Conservation (phyloP, 2,329 filamentous ascomycete species). For the Achaetomium macrosporum region DNA sequence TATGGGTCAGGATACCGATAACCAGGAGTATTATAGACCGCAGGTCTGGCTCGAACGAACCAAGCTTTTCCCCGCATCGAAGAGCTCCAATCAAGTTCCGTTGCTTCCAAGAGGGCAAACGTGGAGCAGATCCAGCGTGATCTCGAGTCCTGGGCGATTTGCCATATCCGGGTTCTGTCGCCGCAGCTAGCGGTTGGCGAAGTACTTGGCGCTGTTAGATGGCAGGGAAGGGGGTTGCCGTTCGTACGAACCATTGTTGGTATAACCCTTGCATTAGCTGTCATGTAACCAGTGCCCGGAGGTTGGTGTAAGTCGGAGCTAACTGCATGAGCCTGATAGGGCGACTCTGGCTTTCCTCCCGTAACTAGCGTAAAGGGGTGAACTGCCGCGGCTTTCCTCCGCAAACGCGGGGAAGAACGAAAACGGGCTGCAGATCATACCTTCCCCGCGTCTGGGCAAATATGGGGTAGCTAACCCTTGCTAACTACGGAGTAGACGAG, state of each 20-base stretch:
- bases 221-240: not conserved
- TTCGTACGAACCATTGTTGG: too few relatives aligned
- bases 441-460: not conserved
- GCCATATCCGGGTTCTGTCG: slow-evolving; percentile 5
- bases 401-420: slow-evolving; percentile 13
- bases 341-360: too few relatives aligned
- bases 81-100: not conserved
- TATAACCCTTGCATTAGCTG: too few relatives aligned
- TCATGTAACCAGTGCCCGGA: too few relatives aligned
- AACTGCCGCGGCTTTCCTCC: slow-evolving; percentile 10
- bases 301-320: not conserved
- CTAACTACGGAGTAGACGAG: too few relatives aligned
- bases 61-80: slow-evolving; percentile 9
- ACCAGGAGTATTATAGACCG: not conserved
- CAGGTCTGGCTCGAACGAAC: not conserved
- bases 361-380: too few relatives aligned
- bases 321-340: too few relatives aligned
- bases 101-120: not conserved
- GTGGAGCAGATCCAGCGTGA: not conserved
- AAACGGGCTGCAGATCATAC: slow-evolving; percentile 1
- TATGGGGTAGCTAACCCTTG: not conserved
- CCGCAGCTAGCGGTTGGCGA: not conserved
- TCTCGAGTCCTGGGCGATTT: slow-evolving; percentile 7
- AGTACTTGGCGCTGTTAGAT: too few relatives aligned
- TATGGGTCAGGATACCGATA: too few relatives aligned